phyloP scores from a whole-genome alignment of 768 basidiomycete species.

The Phlegmacium glaucopus region DNA sequence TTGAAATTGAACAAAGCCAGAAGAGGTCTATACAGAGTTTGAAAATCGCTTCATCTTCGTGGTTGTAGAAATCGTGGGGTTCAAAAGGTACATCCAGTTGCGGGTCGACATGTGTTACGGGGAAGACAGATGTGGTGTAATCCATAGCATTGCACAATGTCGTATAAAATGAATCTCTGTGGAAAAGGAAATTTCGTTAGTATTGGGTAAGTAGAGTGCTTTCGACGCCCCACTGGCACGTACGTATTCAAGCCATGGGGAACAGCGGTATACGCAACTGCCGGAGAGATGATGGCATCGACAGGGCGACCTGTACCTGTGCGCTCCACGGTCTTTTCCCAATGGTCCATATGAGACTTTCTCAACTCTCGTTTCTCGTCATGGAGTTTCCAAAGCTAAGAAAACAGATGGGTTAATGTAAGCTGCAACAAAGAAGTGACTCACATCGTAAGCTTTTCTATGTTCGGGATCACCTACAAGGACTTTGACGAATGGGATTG shows the following conservation, averaged over 20 bases:
- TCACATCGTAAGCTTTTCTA: slow-evolving; percentile 40
- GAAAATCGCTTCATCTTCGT: slow-evolving; percentile 49
- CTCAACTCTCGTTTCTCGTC: slow-evolving; percentile 47
- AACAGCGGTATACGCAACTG: slow-evolving; percentile 54
- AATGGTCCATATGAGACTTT: slow-evolving; percentile 59
- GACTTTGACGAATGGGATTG: slow-evolving; percentile 37
- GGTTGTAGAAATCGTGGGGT: slow-evolving; percentile 48
- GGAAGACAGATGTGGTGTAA: slow-evolving; percentile 55
- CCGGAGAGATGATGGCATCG: slow-evolving; percentile 70
- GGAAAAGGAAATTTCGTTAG: background rate
- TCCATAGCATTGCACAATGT: slow-evolving; percentile 64
- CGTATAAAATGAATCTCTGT: slow-evolving; percentile 57
- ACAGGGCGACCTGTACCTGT: slow-evolving; percentile 69
- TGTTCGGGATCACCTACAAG: slow-evolving; percentile 42
- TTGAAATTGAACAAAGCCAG: background rate
- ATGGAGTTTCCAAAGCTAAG: slow-evolving; percentile 63
- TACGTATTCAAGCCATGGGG: slow-evolving; percentile 61
- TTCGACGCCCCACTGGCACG: background rate
- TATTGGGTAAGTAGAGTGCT: background rate
- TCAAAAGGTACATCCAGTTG: slow-evolving; percentile 43
- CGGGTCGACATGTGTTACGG: slow-evolving; percentile 62
- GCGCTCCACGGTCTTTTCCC: slow-evolving; percentile 45
- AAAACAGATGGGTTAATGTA: slow-evolving; percentile 13
- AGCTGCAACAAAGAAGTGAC: background rate
- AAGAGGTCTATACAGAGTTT: slow-evolving; percentile 43